Base-by-base conservation (phyloP, 108 stramenopile species). In the Schizochytrium sp. region DNA sequence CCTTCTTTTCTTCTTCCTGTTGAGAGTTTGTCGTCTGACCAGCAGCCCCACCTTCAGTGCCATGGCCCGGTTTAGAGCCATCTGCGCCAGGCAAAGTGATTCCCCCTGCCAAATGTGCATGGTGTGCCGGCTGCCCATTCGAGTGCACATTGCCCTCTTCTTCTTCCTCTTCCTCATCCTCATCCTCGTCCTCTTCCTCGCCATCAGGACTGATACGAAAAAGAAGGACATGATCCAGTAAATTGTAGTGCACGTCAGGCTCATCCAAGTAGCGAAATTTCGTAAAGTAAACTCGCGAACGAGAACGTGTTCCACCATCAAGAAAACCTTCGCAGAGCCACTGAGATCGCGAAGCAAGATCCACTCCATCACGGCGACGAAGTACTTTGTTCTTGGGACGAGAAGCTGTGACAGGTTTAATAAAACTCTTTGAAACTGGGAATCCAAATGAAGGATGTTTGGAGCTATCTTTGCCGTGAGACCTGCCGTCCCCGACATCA, bases 141-240 rank as follows among this genome's bases (percentile, higher is more conserved):
- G 8, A n/a, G 76, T 55, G 28, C 5, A 38, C 28, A 5, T 13
- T 53, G 12, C 0, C 76, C 76, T 1, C 47, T 0, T 49, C 76
- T 55, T 83, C 76, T n/a, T 83, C 76, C 3, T 83, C 76, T n/a
- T 83, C 76, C 5, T 83, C 76, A 5, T 83, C 73, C 50, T 83
- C 73, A 53, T 83, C 76, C 38, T 55, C 40, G 72, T 72, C 72
- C 72, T 72, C 76, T 28, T 83, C 76, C 40, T 83, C 76, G 15
- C 76, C 76, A 28, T 83, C 76, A 7, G 76, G 76, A 28, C 76
- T 83, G 28, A 83, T 49, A 28, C 76, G 76, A 55, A 83, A 83
- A 40, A 83, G 76, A 56, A 83, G 76, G 76, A 83, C 76, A 2
- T 83, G 76, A 53, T 83, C 76, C 10, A 83, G 76, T 0, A 83